Evolutionary conservation across 306 rosid genomes (phyloP).

Genomic region (Argentina anserina): DNA sequence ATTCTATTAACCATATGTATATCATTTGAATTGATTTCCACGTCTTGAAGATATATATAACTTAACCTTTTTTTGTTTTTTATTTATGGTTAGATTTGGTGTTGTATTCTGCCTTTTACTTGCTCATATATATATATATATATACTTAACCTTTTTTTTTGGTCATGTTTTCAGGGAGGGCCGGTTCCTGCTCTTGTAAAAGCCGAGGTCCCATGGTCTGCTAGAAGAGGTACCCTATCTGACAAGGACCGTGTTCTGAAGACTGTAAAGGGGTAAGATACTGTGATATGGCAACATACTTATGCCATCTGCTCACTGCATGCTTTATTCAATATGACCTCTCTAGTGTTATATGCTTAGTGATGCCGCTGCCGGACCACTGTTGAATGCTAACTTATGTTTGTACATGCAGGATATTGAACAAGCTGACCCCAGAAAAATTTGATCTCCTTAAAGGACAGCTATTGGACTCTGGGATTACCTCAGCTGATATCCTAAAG

Average conservation of each 20-base stretch:
- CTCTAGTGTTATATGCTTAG: neutral
- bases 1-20: neutral
- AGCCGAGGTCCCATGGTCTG: conserved; percentile 98
- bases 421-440: conserved; percentile 97
- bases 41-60: too few species aligned
- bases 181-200: conserved; percentile 68
- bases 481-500: conserved; percentile 91
- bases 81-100: neutral
- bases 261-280: conserved; percentile 85
- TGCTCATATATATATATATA: neutral
- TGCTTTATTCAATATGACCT: neutral
- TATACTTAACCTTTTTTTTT: conserved; percentile 1
- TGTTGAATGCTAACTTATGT: neutral
- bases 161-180: conserved; percentile 55
- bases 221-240: conserved; percentile 73
- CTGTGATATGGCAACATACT: neutral
- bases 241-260: conserved; percentile 90
- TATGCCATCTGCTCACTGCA: neutral
- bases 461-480: conserved; percentile 84
- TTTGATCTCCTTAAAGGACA: conserved; percentile 98
- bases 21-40: neutral
- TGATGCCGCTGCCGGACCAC: neutral
- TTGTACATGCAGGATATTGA: conserved; percentile 66
- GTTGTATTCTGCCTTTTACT: conserved; percentile 1
- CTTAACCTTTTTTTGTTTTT: too few species aligned